Evolutionary conservation across 495 filamentous ascomycete species (phyloP).

Genomic region (Daldinia childiae): DNA sequence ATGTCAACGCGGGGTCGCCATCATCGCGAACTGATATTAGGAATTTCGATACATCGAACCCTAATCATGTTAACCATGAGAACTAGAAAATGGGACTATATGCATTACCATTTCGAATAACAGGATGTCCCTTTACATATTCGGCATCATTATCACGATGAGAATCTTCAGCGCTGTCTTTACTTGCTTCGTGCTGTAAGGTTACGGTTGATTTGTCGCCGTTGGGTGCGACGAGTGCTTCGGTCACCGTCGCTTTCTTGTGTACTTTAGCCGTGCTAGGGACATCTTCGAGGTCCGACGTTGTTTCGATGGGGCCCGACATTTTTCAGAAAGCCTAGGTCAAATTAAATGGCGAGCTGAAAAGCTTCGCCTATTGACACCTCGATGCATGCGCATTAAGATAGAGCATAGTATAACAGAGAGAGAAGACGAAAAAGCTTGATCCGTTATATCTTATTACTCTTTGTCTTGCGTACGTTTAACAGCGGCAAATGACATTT

Average conservation of each 20-base stretch:
- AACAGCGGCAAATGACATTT: neutral
- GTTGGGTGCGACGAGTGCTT: neutral
- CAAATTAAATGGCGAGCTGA: neutral
- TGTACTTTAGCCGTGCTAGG: neutral
- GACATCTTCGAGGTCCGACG: neutral
- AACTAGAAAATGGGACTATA: neutral
- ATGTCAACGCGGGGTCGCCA: constrained; percentile 54
- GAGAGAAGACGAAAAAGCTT: neutral
- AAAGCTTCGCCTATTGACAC: neutral
- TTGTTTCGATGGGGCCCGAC: constrained; percentile 14
- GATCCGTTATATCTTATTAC: neutral
- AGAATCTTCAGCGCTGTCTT: constrained; percentile 5
- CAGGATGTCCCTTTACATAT: constrained; percentile 27
- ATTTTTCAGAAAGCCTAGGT: constrained; percentile 8
- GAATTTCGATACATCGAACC: constrained; percentile 25
- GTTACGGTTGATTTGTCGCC: neutral
- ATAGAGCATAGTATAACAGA: neutral
- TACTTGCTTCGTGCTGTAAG: neutral
- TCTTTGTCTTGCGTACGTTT: neutral
- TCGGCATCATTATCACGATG: constrained; percentile 7
- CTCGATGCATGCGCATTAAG: neutral
- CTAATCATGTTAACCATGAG: constrained; percentile 5
- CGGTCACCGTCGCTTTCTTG: constrained; percentile 13
- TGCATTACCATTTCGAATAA: constrained; percentile 28
- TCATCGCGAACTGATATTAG: constrained; percentile 60